Evolutionary conservation across 495 filamentous ascomycete species (phyloP), one percentile per base, ranked within the genome.

Genomic region (Staphylotrichum longicolle): DNA sequence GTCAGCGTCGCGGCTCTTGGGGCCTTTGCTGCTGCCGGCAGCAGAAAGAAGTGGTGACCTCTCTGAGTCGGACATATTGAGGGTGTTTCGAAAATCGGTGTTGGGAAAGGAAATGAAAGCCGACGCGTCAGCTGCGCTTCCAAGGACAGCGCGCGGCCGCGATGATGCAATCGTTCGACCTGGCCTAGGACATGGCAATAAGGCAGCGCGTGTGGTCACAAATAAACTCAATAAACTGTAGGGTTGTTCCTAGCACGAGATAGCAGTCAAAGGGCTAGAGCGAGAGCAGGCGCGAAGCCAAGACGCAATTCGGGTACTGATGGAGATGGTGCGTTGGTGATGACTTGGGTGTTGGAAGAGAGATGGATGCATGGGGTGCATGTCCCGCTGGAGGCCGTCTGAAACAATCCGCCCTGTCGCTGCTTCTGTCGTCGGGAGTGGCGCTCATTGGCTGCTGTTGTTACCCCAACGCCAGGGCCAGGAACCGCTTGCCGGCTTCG

Each of bases 51-150:
- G 68, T 14, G 75, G 77, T 12, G 78, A 71, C 51, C 73, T 66
- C 60, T 78, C 75, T 49, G 75, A 70, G 46, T 79, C 74, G 20
- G 80, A 66, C 80, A 83, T 83, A 45, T n/a, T 70, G 39, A 20
- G 27, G 35, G 15, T 56, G 35, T 32, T 46, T n/a, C 10, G 20
- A 34, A 12, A 11, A 30, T 49, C 8, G 14, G 40, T 20, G 35
- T 40, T n/a, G 50, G 35, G 52, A 41, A 41, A 53, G 42, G 45
- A 7, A 47, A 37, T 14, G 42, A 42, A 10, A 48, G 20, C 20
- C 1, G 10, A 33, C 3, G 46, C n/a, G 46, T 37, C 4, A 42
- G 37, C 35, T 48, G 41, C 11, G 15, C 37, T 42, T 46, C 34
- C 1, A 11, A 32, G 34, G 55, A 47, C 39, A 20, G 30, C 47